A percentile compares a stretch with the other conserved stretches of the same genome.
Evolutionary conservation across 257 asterid genomes (phyloP).

Genomic region (Prunella vulgaris): DNA sequence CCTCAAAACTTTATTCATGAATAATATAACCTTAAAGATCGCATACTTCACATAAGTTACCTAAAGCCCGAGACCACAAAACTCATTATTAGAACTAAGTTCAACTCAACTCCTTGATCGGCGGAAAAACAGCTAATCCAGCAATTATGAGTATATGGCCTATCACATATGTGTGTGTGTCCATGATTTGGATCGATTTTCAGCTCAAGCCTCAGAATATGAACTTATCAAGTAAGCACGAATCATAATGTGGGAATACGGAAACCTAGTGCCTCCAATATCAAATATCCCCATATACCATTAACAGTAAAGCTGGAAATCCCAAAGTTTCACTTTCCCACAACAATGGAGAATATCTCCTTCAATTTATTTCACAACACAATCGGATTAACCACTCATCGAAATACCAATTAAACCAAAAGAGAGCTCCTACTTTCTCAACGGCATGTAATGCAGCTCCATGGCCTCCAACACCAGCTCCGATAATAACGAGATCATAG

Average conservation of each 20-base stretch:
- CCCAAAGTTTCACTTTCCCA: background rate
- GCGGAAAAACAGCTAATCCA: background rate
- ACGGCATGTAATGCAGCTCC: slow-evolving; percentile 51
- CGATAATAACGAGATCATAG: slow-evolving; percentile 39
- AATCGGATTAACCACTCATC: background rate
- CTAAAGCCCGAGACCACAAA: background rate
- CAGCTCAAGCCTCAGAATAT: background rate
- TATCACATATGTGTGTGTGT: background rate
- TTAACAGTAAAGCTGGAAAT: slow-evolving; percentile 3
- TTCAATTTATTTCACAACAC: background rate
- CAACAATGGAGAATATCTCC: background rate
- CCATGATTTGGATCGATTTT: background rate
- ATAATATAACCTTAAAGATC: background rate
- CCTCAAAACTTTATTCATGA: background rate
- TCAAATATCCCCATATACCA: no score
- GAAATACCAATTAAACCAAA: background rate
- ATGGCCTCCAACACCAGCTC: slow-evolving; percentile 53
- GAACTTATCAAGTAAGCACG: background rate
- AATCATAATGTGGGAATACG: no score
- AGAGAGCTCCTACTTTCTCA: slow-evolving; percentile 30
- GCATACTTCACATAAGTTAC: background rate
- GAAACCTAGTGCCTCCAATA: background rate
- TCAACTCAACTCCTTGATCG: background rate
- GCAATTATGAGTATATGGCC: background rate
- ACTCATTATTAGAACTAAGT: background rate